Conservation (phyloP, 164 flowering plant species). For the Tetracentron sinense region DNA sequence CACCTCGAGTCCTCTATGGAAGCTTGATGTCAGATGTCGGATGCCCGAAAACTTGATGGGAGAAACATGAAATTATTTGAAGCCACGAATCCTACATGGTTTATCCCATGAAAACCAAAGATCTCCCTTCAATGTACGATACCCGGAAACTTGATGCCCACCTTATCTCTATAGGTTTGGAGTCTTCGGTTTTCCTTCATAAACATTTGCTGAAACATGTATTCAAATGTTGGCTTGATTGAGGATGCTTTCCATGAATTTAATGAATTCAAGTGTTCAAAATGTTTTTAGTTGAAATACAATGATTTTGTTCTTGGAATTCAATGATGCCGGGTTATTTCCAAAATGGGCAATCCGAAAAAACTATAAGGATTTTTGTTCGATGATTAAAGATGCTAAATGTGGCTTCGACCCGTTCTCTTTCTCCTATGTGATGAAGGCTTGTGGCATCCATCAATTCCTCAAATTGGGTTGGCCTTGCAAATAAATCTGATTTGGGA, state of each 20-base stretch:
- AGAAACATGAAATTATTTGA: too few relatives aligned
- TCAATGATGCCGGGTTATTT: too few relatives aligned
- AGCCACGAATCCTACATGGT: constrained; percentile 31
- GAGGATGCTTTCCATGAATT: constrained; percentile 33
- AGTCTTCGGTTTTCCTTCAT: constrained; percentile 42
- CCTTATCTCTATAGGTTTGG: constrained; percentile 33
- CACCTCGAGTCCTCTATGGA: constrained; percentile 2
- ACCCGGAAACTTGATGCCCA: constrained; percentile 38
- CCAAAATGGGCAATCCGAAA: constrained; percentile 12
- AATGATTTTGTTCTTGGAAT: too few relatives aligned
- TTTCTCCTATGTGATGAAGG: constrained; percentile 44
- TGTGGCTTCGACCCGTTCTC: constrained; percentile 27
- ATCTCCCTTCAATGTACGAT: constrained; percentile 11
- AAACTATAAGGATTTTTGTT: constrained; percentile 30
- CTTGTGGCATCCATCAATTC: constrained; percentile 31
- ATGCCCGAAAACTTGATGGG: too few relatives aligned
- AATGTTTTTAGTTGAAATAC: constrained; percentile 44
- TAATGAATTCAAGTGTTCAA: constrained; percentile 13
- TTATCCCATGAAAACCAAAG: constrained; percentile 32
- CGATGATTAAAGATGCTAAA: constrained; percentile 23
- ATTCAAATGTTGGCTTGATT: constrained; percentile 33
- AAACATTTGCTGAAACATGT: constrained; percentile 43
- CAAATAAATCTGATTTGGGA: constrained; percentile 26
- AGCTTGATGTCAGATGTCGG: too few relatives aligned
- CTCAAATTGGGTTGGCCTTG: constrained; percentile 29